Evolutionary conservation across 441 rosid species (phyloP), one percentile per base, ranked within the genome.

Genomic region (Bruguiera hainesii): DNA sequence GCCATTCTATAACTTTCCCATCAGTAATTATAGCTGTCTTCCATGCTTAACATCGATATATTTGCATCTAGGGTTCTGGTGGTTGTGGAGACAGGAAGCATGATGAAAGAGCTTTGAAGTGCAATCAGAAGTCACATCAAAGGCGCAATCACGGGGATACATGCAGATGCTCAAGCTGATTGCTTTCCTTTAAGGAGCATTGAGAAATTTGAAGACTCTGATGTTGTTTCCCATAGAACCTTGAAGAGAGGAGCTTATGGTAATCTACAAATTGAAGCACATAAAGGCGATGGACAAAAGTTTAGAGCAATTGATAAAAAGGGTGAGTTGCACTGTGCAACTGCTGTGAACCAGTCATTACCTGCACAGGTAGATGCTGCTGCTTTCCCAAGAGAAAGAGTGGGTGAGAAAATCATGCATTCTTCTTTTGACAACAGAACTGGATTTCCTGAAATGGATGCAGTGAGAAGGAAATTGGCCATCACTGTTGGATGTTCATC

Each of bases 21-120:
- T 55, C 9, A 21, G 26, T 53, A 11, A 16, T 53, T 53, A 21
- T 53, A 2, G 21, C 7, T 6, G 7, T 55, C 58, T 20, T 55
- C 25, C 7, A 46, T 39, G 53, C 21, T 60, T 18, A 18, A 18
- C 2, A 16, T 42, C 26, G 18, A 18, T 65, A 20, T 57, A 46
- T 63, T 46, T 75, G 28, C 60, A 3, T 74, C 56, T 76, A 83
- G 90, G 76, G 78, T 65, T 73, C 78, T 75, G 71, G 72, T 64
- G 39, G 70, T 60, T 71, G 64, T 61, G 78, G 62, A 64, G 78
- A 71, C 55, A 60, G 59, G 48, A 71, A 73, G 65, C 68, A 63
- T 18, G 60, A 66, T 31, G 66, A 66, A 53, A 61, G 25, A 56
- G 72, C 69, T 58, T 25, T 73, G 30, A 76, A 78, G 79, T 69